phyloP scores from a whole-genome alignment of 768 basidiomycete genomes.

The Amanita muscaria region DNA sequence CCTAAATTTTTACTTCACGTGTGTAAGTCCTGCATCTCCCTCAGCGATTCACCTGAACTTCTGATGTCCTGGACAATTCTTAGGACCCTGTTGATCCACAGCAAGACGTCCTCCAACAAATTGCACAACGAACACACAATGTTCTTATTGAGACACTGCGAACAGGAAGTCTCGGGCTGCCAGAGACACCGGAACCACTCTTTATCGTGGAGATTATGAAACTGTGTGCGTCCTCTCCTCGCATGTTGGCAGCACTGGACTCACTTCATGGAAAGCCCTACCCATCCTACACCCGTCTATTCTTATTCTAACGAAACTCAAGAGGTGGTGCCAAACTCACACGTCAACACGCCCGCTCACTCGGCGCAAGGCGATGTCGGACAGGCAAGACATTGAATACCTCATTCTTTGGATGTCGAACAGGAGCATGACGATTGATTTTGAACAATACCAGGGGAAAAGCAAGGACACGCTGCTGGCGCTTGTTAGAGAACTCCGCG shows the following conservation, averaged over 20 bases:
- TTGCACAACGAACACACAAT: too few species aligned
- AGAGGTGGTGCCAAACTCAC: conserved; percentile 18
- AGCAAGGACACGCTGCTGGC: conserved; percentile 14
- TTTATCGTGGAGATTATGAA: conserved; percentile 10
- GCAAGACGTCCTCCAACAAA: too few species aligned
- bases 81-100: too few species aligned
- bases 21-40: too few species aligned
- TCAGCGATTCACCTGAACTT: too few species aligned
- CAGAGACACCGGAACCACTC: conserved; percentile 8
- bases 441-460: conserved; percentile 18
- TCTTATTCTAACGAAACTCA: conserved; percentile 22
- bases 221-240: neutral
- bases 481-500: conserved; percentile 14
- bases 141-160: conserved; percentile 19
- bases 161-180: conserved; percentile 17
- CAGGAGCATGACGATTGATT: conserved; percentile 17
- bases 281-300: conserved; percentile 18
- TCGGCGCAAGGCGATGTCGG: conserved; percentile 13
- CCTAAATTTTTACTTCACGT: too few species aligned
- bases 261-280: too few species aligned
- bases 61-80: too few species aligned
- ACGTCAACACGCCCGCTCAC: conserved; percentile 20
- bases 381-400: conserved; percentile 16
- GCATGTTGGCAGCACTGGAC: too few species aligned
- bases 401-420: conserved; percentile 16